A percentile compares a stretch with the other conserved stretches of the same genome.
Conservation (phyloP, 164 flowering plant genomes). For the Echeveria elegans region DNA sequence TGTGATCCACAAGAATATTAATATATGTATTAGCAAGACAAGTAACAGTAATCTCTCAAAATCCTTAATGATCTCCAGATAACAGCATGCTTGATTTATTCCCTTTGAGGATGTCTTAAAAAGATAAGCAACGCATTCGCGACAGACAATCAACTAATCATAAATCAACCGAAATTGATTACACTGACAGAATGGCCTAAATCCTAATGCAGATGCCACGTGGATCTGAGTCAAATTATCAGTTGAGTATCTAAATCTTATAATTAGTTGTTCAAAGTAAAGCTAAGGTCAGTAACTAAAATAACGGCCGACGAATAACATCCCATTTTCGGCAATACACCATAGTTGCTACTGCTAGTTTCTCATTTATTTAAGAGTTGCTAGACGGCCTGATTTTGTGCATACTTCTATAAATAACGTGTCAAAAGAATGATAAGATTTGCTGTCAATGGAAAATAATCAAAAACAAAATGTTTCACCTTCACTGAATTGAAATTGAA, state of each 20-base stretch:
- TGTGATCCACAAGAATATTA: not conserved
- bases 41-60: not conserved
- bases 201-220: not conserved
- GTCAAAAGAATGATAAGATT: too few species aligned
- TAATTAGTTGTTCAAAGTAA: not conserved
- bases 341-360: not conserved
- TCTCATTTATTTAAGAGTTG: not conserved
- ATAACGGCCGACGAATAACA: not conserved
- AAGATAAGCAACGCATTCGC: not conserved
- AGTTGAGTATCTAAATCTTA: not conserved
- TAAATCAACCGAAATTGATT: not conserved
- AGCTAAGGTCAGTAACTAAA: not conserved
- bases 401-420: too few species aligned
- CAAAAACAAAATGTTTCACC: not conserved
- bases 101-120: not conserved
- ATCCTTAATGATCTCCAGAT: too few species aligned
- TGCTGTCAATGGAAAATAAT: not conserved
- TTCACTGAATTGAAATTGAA: not conserved
- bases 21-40: not conserved
- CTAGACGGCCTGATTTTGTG: too few species aligned
- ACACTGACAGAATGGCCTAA: not conserved
- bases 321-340: not conserved
- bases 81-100: not conserved
- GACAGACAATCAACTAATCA: not conserved
- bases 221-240: not conserved